These are phyloP conservation scores for Arthroderma sp. DNA, from an alignment of 2,329 filamentous ascomycete species.

Conservation along the genomic window DNA sequence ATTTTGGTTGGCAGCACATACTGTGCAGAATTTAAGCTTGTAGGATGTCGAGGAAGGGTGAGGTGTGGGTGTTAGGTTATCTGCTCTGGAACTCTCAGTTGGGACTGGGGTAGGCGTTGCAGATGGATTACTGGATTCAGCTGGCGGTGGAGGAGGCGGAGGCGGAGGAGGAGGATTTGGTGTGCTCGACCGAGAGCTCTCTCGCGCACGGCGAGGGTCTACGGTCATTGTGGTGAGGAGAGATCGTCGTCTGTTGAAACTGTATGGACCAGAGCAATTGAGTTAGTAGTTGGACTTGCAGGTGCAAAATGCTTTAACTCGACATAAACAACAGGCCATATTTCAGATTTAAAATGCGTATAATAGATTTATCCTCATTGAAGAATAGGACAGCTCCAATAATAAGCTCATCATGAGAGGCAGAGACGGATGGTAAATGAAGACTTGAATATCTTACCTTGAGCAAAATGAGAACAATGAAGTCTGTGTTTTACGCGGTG, in stretches of 20 bases:
- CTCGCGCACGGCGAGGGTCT: slow-evolving; percentile 39
- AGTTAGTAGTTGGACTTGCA: too few species aligned
- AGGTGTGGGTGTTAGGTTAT: slow-evolving; percentile 11
- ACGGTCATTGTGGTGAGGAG: slow-evolving; percentile 28
- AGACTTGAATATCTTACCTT: too few species aligned
- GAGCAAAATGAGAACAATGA: too few species aligned
- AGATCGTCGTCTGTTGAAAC: too few species aligned
- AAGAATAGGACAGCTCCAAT: slow-evolving; percentile 68
- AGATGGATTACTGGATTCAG: slow-evolving; percentile 23
- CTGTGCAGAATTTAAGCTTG: slow-evolving; percentile 46
- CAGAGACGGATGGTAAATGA: too few species aligned
- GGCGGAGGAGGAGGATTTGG: slow-evolving; percentile 33
- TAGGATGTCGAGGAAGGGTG: slow-evolving; percentile 46
- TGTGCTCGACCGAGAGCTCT: slow-evolving; percentile 28
- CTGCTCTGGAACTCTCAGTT: slow-evolving; percentile 9
- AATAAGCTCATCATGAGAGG: slow-evolving; percentile 45
- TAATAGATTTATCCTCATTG: slow-evolving; percentile 45
- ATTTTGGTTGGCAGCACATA: slow-evolving; percentile 98
- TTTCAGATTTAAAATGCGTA: slow-evolving; percentile 1
- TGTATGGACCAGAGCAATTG: too few species aligned
- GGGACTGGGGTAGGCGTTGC: slow-evolving; percentile 10
- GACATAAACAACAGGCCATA: too few species aligned
- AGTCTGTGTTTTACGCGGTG: too few species aligned
- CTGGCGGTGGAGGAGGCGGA: slow-evolving; percentile 36
- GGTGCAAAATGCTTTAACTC: too few species aligned